Conservation (phyloP, 176 grass and related monocot species). For the Oryza brachyantha region DNA sequence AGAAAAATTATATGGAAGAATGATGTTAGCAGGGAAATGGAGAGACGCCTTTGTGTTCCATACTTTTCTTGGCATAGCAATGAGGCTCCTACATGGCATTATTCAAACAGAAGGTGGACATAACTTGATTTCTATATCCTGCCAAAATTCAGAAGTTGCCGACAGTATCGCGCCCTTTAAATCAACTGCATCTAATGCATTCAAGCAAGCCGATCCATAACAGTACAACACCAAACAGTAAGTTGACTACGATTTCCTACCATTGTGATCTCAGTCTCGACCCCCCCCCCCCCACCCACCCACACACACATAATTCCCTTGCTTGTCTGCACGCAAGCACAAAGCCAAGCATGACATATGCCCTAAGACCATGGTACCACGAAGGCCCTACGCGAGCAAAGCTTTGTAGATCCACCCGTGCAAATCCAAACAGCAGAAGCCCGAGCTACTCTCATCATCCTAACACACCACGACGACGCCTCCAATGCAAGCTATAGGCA, state of each 20-base stretch:
- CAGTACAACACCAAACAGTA: not conserved
- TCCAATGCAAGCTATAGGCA: not conserved
- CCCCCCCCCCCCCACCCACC: too few relatives aligned
- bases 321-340: not conserved
- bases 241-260: not conserved
- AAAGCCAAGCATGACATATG: not conserved
- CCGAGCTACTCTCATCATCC: not conserved
- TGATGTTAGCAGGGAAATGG: not conserved
- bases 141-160: not conserved
- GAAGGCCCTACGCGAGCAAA: not conserved
- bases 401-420: not conserved
- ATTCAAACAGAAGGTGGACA: not conserved
- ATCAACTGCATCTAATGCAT: not conserved
- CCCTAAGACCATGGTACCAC: not conserved
- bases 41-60: not conserved
- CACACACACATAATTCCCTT: not conserved
- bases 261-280: not conserved
- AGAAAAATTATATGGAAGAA: not conserved
- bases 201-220: not conserved
- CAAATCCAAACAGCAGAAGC: not conserved
- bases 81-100: not conserved
- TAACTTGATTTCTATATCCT: not conserved
- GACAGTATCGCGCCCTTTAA: not conserved
- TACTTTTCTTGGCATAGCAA: not conserved
- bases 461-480: not conserved